Evolutionary conservation across 352 stramenopile species (phyloP).

Genomic region (Saprolegnia parasitica): DNA sequence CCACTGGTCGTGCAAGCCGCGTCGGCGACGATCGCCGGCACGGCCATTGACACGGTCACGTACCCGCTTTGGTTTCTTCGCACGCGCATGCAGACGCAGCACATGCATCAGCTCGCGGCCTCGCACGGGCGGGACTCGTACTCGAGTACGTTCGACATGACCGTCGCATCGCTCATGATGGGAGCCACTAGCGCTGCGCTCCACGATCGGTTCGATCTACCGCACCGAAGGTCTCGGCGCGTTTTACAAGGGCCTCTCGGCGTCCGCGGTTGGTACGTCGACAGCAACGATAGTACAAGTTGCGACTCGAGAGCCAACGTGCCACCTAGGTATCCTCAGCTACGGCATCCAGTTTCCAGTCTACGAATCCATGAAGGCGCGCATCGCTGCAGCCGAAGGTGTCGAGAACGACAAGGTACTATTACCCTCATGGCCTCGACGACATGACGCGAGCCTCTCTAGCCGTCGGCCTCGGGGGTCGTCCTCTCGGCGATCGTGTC

Average conservation of each 20-base stretch:
- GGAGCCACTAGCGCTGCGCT: slow-evolving; percentile 10
- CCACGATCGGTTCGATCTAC: slow-evolving; percentile 14
- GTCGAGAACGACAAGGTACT: slow-evolving; percentile 17
- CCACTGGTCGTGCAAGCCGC: slow-evolving; percentile 8
- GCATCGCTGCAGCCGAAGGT: slow-evolving; percentile 1
- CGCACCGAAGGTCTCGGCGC: slow-evolving; percentile 3
- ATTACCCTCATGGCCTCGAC: neutral
- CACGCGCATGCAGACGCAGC: slow-evolving; percentile 27
- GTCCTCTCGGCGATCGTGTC: slow-evolving; percentile 25
- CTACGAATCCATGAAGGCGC: slow-evolving; percentile 19
- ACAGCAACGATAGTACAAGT: neutral
- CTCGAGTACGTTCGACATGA: slow-evolving; percentile 18
- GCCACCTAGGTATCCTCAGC: slow-evolving; percentile 22
- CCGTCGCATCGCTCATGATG: neutral
- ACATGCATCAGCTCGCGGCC: slow-evolving; percentile 17
- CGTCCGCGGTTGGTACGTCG: slow-evolving; percentile 18
- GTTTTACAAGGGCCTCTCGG: slow-evolving; percentile 25
- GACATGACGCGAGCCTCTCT: neutral
- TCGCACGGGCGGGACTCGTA: slow-evolving; percentile 15
- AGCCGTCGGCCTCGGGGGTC: slow-evolving; percentile 15
- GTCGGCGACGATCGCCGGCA: slow-evolving; percentile 19
- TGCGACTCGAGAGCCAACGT: neutral
- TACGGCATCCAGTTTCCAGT: slow-evolving; percentile 28
- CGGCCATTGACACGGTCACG: slow-evolving; percentile 18
- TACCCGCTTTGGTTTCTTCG: slow-evolving; percentile 27